phyloP scores from a whole-genome alignment of 129 eudicot species.

The Daucus carota region DNA sequence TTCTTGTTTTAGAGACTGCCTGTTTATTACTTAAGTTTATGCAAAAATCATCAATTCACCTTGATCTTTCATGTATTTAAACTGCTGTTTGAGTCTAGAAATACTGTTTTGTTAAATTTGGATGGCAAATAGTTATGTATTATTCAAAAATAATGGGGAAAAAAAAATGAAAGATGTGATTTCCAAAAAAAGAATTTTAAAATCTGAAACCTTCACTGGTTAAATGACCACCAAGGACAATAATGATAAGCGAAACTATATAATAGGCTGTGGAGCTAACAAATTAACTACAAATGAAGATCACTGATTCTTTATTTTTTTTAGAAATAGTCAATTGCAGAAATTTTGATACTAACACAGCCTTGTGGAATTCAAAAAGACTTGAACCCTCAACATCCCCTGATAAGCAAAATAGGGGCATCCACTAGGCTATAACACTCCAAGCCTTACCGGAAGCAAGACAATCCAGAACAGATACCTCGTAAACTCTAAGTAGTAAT shows the following conservation, averaged over 20 bases:
- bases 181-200: background rate
- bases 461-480: background rate
- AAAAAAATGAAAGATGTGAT: background rate
- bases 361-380: too few relatives aligned
- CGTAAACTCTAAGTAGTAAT: background rate
- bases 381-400: background rate
- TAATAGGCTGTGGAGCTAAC: background rate
- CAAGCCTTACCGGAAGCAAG: background rate
- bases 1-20: background rate
- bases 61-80: too few relatives aligned
- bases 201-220: background rate
- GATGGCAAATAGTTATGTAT: background rate
- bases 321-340: background rate
- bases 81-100: too few relatives aligned
- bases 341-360: too few relatives aligned
- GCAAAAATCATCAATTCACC: background rate
- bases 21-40: background rate
- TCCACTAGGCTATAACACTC: background rate
- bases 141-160: background rate
- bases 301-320: background rate
- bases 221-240: background rate
- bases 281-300: background rate
- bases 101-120: too few relatives aligned
- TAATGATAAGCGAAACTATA: background rate
- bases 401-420: background rate